Evolutionary conservation across 371 early-diverging fungal genomes (phyloP).

Genomic region (Mucor plumbeus): DNA sequence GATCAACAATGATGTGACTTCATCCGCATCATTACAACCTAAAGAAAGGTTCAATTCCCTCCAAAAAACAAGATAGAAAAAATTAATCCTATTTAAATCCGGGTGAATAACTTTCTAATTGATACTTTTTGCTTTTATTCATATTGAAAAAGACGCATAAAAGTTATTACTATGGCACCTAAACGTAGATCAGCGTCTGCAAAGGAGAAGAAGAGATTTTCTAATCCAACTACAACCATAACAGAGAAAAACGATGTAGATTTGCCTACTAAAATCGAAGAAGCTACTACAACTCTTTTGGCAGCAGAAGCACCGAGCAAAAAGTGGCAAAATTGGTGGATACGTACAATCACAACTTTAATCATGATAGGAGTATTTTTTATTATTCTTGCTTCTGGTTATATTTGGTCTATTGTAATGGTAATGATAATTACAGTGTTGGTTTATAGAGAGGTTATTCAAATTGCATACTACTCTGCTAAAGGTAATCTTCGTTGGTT

Average conservation of each 20-base stretch:
- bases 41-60: neutral
- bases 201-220: neutral
- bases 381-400: slow-evolving; percentile 80
- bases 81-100: neutral
- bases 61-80: neutral
- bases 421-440: slow-evolving; percentile 82
- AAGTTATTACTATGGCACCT: slow-evolving; percentile 1
- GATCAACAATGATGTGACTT: slow-evolving; percentile 3
- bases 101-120: neutral
- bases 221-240: neutral
- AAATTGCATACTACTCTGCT: slow-evolving; percentile 83
- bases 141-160: neutral
- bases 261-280: neutral
- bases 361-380: slow-evolving; percentile 90
- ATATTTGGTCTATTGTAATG: slow-evolving; percentile 78
- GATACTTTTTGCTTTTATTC: neutral
- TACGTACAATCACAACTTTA: slow-evolving; percentile 83
- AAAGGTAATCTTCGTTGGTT: slow-evolving; percentile 91
- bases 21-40: neutral
- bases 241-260: neutral
- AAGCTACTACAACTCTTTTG: slow-evolving; percentile 35
- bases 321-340: slow-evolving; percentile 81
- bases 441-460: slow-evolving; percentile 92
- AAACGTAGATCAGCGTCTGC: slow-evolving; percentile 10
- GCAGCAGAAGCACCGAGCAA: slow-evolving; percentile 57